Percentiles rank a stretch among this genome's conserved stretches.
phyloP scores from a whole-genome alignment of 805 yeast genomes.

The Sugiyamaella marilandica region DNA sequence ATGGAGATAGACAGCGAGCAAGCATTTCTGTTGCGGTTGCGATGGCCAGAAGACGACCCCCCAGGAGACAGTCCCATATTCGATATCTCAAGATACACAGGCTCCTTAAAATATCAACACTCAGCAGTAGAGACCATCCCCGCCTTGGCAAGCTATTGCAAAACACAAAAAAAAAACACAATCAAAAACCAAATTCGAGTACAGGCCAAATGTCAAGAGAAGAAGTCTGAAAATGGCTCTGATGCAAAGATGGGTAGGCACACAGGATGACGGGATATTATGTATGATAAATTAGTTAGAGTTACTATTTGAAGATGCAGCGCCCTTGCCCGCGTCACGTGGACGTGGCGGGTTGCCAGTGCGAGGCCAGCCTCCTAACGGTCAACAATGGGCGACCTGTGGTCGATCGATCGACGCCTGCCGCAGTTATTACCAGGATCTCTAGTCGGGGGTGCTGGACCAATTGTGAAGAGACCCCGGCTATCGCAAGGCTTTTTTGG shows the following conservation, averaged over 20 bases:
- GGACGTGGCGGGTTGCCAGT: neutral
- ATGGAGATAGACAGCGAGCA: slow-evolving; percentile 14
- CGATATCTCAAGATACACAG: neutral
- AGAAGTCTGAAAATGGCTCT: neutral
- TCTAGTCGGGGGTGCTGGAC: too few relatives aligned
- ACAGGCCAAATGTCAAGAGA: neutral
- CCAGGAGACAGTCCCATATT: neutral
- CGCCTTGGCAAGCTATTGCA: neutral
- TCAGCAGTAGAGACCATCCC: neutral
- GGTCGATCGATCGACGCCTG: neutral
- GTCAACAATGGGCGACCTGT: neutral
- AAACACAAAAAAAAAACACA: neutral
- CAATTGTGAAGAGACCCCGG: too few relatives aligned
- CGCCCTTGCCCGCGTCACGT: neutral
- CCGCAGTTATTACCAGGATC: too few relatives aligned
- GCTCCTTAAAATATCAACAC: neutral
- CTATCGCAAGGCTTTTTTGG: neutral
- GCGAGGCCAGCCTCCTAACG: neutral
- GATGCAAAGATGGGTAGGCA: neutral
- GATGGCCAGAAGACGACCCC: neutral
- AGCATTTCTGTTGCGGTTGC: slow-evolving; percentile 9
- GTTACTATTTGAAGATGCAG: slow-evolving; percentile 1
- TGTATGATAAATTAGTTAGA: neutral
- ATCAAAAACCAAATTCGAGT: neutral
- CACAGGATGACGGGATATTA: neutral